phyloP scores from a whole-genome alignment of 257 asterid genomes.

The Haberlea rhodopensis region DNA sequence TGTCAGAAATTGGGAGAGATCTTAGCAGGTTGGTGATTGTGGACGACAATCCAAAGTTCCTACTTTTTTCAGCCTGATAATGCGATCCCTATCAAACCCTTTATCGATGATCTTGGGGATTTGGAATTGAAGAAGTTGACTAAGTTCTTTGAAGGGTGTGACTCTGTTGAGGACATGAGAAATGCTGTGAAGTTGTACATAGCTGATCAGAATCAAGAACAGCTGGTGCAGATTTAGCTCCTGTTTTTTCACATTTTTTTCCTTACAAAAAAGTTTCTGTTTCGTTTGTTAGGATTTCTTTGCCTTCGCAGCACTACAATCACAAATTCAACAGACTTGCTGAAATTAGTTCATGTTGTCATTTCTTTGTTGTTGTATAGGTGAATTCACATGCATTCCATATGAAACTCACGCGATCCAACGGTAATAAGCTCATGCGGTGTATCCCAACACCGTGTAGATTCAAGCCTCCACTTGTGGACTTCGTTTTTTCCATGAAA shows the following conservation, averaged over 20 bases:
- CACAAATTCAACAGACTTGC: neutral
- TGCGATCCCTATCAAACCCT: slow-evolving; percentile 68
- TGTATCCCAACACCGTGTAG: no score
- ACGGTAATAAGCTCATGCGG: no score
- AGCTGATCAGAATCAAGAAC: slow-evolving; percentile 28
- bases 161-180: slow-evolving; percentile 60
- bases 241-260: neutral
- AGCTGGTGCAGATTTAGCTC: slow-evolving; percentile 23
- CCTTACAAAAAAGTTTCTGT: neutral
- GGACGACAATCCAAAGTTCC: slow-evolving; percentile 88
- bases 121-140: slow-evolving; percentile 66
- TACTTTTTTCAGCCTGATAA: slow-evolving; percentile 69
- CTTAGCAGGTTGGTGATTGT: slow-evolving; percentile 53
- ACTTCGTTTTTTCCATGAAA: no score
- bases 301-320: neutral
- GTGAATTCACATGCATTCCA: no score
- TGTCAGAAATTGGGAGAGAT: slow-evolving; percentile 75
- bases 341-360: neutral
- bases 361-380: no score
- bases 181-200: slow-evolving; percentile 47
- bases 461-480: no score
- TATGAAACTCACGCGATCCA: no score
- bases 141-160: slow-evolving; percentile 47
- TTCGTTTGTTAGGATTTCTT: slow-evolving; percentile 5
- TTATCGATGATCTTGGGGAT: slow-evolving; percentile 62